Base-by-base conservation (phyloP, 2,329 filamentous ascomycete genomes). In the Chrysosporium queenslandicum region DNA sequence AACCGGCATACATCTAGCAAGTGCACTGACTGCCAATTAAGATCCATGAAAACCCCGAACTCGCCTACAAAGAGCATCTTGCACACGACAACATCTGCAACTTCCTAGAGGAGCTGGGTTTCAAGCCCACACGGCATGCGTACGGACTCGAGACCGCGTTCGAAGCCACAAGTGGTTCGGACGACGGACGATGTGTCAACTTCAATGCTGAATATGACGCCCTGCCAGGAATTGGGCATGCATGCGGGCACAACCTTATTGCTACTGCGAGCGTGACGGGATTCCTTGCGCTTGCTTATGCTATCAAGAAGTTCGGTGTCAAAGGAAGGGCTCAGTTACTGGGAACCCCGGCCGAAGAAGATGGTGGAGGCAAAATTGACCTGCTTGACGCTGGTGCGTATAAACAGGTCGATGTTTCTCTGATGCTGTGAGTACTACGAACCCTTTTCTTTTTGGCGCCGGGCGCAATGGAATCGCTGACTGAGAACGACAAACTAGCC, bases 101-200 rank as follows among this genome's bases (percentile, higher is more conserved):
- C 3, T 69, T 74, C 34, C 65, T 80, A 0, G 66, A 72, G 37
- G 55, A 60, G 1, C 68, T 71, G 2, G 77, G 74, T 0, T 77
- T 74, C 58, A 53, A 59, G 0, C 74, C 79, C 5, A 74, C 66
- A 3, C 70, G 71, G 0, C 71, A 76, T 49, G 73, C 76, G 0
- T 77, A 77, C 58, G 77, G 74, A 2, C 57, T 80, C 0, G 65
- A 70, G 7, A 81, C 78, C 0, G 69, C 76, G 1, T 80, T 81
- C 56, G 54, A 56, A 32, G 52, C 49, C 25, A 41, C 32, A 16
- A 48, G 23, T 25, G 51, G 51, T 32, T 39, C 46, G 2, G 41
- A 30, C 18, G 51, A 32, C 27, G 21, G 51, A n/a, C 29, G 34
- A 18, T 43, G 21, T 27, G 29, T 53, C 32, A 53, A 53, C 16